Evolutionary conservation across 179 eudicot species (phyloP).

Genomic region (Beta corolliflora): DNA sequence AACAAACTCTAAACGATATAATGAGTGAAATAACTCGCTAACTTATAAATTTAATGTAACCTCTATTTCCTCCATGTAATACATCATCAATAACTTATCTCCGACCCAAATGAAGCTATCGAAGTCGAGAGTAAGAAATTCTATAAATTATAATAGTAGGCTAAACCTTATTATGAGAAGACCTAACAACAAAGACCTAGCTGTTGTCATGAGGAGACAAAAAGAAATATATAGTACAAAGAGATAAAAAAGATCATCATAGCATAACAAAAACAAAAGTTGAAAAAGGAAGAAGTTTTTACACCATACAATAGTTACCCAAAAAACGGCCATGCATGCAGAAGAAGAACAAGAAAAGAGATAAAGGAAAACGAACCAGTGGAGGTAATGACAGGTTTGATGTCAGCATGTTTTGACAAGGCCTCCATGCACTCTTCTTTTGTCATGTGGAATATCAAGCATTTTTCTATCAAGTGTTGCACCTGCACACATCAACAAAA

Average conservation of each 20-base stretch:
- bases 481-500: conserved; percentile 41
- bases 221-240: too few relatives aligned
- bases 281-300: not conserved
- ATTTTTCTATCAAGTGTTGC: conserved; percentile 85
- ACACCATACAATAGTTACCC: not conserved
- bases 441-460: conserved; percentile 69
- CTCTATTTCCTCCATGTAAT: too few relatives aligned
- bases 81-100: too few relatives aligned
- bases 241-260: not conserved
- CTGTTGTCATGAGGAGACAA: not conserved
- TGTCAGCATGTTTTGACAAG: conserved; percentile 73
- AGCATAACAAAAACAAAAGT: too few relatives aligned
- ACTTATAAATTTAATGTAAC: too few relatives aligned
- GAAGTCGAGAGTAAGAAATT: too few relatives aligned
- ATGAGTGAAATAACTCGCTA: too few relatives aligned
- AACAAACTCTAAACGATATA: too few relatives aligned
- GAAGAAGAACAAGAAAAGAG: not conserved
- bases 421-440: conserved; percentile 92
- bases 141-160: too few relatives aligned
- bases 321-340: conserved; percentile 21
- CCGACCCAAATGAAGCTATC: too few relatives aligned
- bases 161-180: not conserved
- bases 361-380: conserved; percentile 48
- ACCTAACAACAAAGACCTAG: not conserved
- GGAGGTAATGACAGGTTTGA: conserved; percentile 76